Conservation (phyloP, 2,329 filamentous ascomycete genomes). For the Clarireedia sp. region DNA sequence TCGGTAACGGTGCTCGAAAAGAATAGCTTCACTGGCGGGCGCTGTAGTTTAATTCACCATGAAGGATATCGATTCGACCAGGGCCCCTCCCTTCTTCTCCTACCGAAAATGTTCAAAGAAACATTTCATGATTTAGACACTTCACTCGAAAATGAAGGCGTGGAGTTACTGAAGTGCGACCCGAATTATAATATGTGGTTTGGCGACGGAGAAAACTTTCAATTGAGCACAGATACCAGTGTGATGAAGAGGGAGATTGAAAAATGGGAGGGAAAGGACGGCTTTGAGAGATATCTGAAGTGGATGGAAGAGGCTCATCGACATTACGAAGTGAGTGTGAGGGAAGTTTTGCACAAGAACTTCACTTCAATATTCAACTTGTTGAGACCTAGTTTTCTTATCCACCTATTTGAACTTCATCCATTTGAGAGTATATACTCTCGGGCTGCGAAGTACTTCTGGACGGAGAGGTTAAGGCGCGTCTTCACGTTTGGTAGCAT, state of each 20-base stretch:
- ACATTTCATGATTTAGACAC: conserved; percentile 63
- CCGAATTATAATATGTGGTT: conserved; percentile 73
- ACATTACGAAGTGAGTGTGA: conserved; percentile 62
- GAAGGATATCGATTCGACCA: conserved; percentile 65
- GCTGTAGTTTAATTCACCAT: conserved; percentile 58
- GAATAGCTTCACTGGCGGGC: conserved; percentile 63
- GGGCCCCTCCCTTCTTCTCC: conserved; percentile 64
- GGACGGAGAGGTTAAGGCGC: conserved; percentile 57
- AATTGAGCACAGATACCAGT: conserved; percentile 59
- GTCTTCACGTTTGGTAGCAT: conserved; percentile 74
- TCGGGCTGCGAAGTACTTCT: conserved; percentile 59
- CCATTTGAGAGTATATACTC: conserved; percentile 65
- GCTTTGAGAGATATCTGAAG: conserved; percentile 59
- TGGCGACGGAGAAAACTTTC: conserved; percentile 55
- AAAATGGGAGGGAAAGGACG: conserved; percentile 63
- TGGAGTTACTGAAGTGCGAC: conserved; percentile 62
- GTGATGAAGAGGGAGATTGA: conserved; percentile 65
- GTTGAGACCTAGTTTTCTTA: conserved; percentile 49
- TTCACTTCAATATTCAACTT: conserved; percentile 55
- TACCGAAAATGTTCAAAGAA: conserved; percentile 63
- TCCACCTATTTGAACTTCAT: conserved; percentile 52
- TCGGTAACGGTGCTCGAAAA: conserved; percentile 72
- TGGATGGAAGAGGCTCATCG: conserved; percentile 60
- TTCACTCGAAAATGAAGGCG: conserved; percentile 55
- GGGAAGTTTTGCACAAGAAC: conserved; percentile 59